Conservation (phyloP, 2,329 filamentous ascomycete genomes). For the Exophiala phaeomuriformis region DNA sequence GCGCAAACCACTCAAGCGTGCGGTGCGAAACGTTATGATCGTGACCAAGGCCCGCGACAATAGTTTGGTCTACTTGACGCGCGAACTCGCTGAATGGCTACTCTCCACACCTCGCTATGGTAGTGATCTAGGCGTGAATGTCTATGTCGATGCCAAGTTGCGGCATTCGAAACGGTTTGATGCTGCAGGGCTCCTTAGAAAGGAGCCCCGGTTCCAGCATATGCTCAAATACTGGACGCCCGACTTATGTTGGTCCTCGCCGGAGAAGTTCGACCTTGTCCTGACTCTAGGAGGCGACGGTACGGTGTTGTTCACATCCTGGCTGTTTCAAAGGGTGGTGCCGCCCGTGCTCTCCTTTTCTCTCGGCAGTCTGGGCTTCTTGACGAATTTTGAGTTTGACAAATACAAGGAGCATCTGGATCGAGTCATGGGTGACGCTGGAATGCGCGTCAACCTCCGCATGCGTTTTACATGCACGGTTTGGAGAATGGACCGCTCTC, state of each 20-base stretch:
- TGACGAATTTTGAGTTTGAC: slow-evolving; percentile 94
- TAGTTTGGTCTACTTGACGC: slow-evolving; percentile 77
- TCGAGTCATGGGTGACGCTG: slow-evolving; percentile 83
- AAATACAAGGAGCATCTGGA: slow-evolving; percentile 81
- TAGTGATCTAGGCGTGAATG: slow-evolving; percentile 82
- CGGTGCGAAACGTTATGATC: slow-evolving; percentile 93
- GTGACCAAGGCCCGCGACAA: slow-evolving; percentile 97
- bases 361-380: slow-evolving; percentile 82
- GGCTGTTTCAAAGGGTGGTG: slow-evolving; percentile 92
- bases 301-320: slow-evolving; percentile 93
- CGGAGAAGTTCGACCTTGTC: slow-evolving; percentile 93
- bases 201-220: slow-evolving; percentile 66
- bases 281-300: slow-evolving; percentile 89
- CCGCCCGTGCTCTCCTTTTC: slow-evolving; percentile 89
- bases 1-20: slow-evolving; percentile 81
- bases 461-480: slow-evolving; percentile 99
- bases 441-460: slow-evolving; percentile 93
- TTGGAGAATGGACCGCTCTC: slow-evolving; percentile 58
- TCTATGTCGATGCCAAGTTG: slow-evolving; percentile 96
- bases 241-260: slow-evolving; percentile 85
- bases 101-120: slow-evolving; percentile 84
- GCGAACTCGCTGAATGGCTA: slow-evolving; percentile 81
- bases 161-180: slow-evolving; percentile 82
- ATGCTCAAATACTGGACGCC: slow-evolving; percentile 97
- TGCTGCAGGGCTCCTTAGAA: slow-evolving; percentile 60